A percentile compares a stretch with the other conserved stretches of the same genome.
These are phyloP conservation scores for Ustilago cynodontis DNA, from an alignment of 1,284 basidiomycete species.

Conservation along the genomic window DNA sequence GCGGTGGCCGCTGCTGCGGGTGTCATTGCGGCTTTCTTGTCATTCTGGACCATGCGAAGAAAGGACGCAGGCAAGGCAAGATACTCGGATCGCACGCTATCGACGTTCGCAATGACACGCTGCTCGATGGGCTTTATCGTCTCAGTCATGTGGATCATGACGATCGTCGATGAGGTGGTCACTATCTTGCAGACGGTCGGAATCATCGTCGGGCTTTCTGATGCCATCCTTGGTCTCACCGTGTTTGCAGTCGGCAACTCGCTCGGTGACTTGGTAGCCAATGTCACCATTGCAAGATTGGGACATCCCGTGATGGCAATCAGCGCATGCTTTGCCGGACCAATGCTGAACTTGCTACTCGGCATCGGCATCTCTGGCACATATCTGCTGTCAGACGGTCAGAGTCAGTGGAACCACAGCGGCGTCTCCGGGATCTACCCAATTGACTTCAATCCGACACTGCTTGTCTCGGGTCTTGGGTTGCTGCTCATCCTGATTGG, in stretches of 20 bases:
- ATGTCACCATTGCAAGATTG: conserved; percentile 78
- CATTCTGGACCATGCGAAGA: conserved; percentile 34
- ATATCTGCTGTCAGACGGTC: conserved; percentile 45
- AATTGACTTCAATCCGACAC: conserved; percentile 83
- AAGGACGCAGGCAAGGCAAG: conserved; percentile 32
- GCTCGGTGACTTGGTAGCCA: conserved; percentile 94
- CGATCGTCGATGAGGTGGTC: conserved; percentile 66
- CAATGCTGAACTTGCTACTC: conserved; percentile 96
- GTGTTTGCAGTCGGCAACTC: conserved; percentile 97
- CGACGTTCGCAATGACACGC: conserved; percentile 40
- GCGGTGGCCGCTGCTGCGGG: conserved; percentile 21
- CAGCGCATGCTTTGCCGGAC: conserved; percentile 91
- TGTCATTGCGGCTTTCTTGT: conserved; percentile 9
- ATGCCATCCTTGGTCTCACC: conserved; percentile 95
- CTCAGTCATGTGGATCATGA: conserved; percentile 67
- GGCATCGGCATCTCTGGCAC: conserved; percentile 83
- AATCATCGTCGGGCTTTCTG: conserved; percentile 91
- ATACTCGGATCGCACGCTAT: conserved; percentile 40
- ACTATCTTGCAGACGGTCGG: conserved; percentile 81
- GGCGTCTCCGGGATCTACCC: conserved; percentile 71
- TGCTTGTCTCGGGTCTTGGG: conserved; percentile 84
- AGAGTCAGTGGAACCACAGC: conserved; percentile 28
- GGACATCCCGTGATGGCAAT: conserved; percentile 73
- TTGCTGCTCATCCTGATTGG: conserved; percentile 79
- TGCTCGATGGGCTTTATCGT: conserved; percentile 63